Evolutionary conservation across 495 filamentous ascomycete species (phyloP).

Genomic region (Xylaria telfairii): DNA sequence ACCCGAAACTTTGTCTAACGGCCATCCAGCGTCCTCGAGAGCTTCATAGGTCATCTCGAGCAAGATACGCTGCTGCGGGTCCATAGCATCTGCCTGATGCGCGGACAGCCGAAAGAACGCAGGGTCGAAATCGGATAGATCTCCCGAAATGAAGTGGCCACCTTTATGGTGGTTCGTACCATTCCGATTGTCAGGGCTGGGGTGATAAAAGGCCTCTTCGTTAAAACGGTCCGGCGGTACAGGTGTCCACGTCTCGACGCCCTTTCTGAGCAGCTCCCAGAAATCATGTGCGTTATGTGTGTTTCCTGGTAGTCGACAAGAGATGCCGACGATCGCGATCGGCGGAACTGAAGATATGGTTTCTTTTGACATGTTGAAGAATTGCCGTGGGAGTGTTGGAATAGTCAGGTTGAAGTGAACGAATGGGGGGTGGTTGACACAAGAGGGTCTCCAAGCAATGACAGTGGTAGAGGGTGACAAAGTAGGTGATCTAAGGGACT

Average conservation of each 20-base stretch:
- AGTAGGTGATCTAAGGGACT: no score
- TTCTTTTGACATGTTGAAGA: no score
- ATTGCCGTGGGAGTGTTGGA: no score
- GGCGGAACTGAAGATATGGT: neutral
- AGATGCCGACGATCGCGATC: conserved; percentile 56
- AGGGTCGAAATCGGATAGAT: conserved; percentile 7
- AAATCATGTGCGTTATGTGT: conserved; percentile 49
- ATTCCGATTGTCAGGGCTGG: conserved; percentile 25
- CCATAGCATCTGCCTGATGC: conserved; percentile 32
- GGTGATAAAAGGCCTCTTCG: conserved; percentile 66
- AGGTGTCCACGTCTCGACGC: conserved; percentile 22
- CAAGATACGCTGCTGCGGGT: conserved; percentile 49
- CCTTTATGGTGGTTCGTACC: conserved; percentile 12
- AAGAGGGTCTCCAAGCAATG: no score
- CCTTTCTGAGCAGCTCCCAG: conserved; percentile 44
- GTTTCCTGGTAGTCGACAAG: conserved; percentile 58
- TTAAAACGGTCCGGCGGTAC: conserved; percentile 67
- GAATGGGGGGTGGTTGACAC: no score
- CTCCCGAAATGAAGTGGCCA: conserved; percentile 9
- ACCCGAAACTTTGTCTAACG: conserved; percentile 27
- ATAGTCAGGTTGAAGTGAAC: no score
- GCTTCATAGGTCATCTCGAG: conserved; percentile 50
- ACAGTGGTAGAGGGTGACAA: no score
- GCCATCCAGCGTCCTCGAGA: neutral
- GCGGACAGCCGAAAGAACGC: conserved; percentile 6